Base-by-base conservation (phyloP, 2,329 filamentous ascomycete species). In the Colletotrichum euphorbiae region DNA sequence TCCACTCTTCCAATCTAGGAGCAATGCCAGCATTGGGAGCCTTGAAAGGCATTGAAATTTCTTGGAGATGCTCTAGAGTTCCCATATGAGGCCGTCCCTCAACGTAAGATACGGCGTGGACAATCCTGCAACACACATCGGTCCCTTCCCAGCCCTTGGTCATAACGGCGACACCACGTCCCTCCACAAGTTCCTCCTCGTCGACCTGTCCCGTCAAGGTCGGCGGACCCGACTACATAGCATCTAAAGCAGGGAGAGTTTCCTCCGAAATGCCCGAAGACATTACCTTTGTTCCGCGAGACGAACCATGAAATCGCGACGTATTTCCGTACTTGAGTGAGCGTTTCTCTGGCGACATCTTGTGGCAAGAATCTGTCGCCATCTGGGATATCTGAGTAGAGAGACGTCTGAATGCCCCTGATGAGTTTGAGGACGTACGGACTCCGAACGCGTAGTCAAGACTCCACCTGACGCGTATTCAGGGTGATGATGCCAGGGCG, bases 381-480 rank as follows among this genome's bases (percentile, higher is more conserved):
- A 0, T 48, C 48, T 2, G 40, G 31, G 5, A 6, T 17, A 4
- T 63, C 36, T 4, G 33, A 9, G 1, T n/a, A 4, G 1, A 74
- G 67, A 3, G 72, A 74, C 15, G 40, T 43, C 33, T 74, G 72
- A 9, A 72, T 62, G 9, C 63, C 73, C 9, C 48, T 17, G 7
- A 73, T 36, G 2, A 68, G 67, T 36, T 69, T 72, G 19, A 74
- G 62, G 1, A 74, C 63, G 4, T 74, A 72, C 3, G 62, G 67
- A 3, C 72, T 74, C 73, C 3, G 62, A 69, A 3, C 72, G 73
- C 3, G 72, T 74, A 21, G 70, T 74, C 72, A 71, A 74, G 15
- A 74, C 50, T 2, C 64, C 58, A 13, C 57, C 63, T 6, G 63
- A 62, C 0, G 58, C 63, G 17, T 62, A 15, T 11, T 67, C 63